phyloP scores from a whole-genome alignment of 2,329 filamentous ascomycete genomes.

The Colletotrichum tropicale region DNA sequence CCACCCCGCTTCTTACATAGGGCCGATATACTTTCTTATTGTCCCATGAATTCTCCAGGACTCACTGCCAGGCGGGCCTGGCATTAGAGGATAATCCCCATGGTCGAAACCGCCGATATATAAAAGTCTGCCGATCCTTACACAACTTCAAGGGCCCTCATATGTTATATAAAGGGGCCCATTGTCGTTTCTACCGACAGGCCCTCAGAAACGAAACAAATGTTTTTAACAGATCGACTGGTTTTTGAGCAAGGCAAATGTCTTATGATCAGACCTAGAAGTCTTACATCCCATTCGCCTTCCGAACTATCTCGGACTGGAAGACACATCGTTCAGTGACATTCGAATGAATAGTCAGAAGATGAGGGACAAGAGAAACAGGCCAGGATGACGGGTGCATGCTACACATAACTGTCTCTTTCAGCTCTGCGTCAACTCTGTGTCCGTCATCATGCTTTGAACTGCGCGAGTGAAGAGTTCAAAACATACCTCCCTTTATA shows the following conservation, averaged over 20 bases:
- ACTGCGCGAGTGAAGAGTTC: fast-evolving
- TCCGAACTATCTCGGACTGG: fast-evolving
- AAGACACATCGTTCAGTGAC: fast-evolving
- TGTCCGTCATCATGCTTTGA: neutral
- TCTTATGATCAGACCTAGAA: fast-evolving
- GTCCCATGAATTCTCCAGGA: neutral
- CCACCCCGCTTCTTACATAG: neutral
- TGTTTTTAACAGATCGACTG: neutral
- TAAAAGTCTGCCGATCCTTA: neutral
- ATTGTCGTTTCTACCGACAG: neutral
- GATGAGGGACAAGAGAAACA: neutral
- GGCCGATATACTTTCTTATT: fast-evolving
- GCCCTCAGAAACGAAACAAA: neutral
- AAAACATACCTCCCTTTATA: fast-evolving
- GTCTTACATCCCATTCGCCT: neutral
- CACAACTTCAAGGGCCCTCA: neutral
- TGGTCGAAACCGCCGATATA: no score
- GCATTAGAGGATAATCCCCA: no score
- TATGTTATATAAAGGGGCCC: fast-evolving
- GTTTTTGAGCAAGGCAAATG: fast-evolving
- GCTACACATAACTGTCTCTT: neutral
- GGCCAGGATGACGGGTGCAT: fast-evolving
- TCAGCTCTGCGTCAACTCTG: fast-evolving
- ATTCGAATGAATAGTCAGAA: neutral
- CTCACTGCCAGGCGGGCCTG: no score